Conservation (phyloP, 352 stramenopile genomes). For the Pelagophyceae sp. region DNA sequence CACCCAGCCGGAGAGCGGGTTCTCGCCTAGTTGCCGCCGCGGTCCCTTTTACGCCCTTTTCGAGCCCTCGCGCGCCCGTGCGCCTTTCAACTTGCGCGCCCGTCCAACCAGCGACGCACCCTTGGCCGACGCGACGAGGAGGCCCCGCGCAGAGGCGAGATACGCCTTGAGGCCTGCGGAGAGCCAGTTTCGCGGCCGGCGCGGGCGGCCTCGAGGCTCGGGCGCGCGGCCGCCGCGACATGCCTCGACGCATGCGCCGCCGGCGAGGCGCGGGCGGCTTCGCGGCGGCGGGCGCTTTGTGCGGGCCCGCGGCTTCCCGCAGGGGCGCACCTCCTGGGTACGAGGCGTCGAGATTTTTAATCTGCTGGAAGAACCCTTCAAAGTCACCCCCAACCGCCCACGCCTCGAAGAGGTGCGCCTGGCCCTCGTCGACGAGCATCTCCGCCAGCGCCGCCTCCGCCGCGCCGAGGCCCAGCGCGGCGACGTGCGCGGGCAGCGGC, state of each 20-base stretch:
- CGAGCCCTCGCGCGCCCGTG: too few relatives aligned
- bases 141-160: slow-evolving; percentile 41
- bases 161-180: slow-evolving; percentile 51
- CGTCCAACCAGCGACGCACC: slow-evolving; percentile 17
- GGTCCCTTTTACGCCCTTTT: too few relatives aligned
- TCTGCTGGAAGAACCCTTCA: slow-evolving; percentile 9
- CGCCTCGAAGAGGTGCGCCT: slow-evolving; percentile 38
- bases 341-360: slow-evolving; percentile 30
- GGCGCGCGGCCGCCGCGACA: too few relatives aligned
- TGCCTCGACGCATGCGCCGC: too few relatives aligned
- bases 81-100: slow-evolving; percentile 12
- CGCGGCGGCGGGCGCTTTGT: too few relatives aligned
- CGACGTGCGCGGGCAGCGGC: too few relatives aligned
- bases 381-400: slow-evolving; percentile 44
- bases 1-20: slow-evolving; percentile 57
- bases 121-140: slow-evolving; percentile 34
- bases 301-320: too few relatives aligned
- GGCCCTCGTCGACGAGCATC: slow-evolving; percentile 49
- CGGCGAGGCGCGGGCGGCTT: too few relatives aligned
- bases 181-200: too few relatives aligned
- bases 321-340: too few relatives aligned
- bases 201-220: slow-evolving; percentile 40
- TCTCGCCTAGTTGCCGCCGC: slow-evolving; percentile 36
- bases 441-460: slow-evolving; percentile 40
- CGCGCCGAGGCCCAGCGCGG: neutral